A percentile compares a stretch with the other conserved stretches of the same genome.
Conservation (phyloP, 1,284 basidiomycete species). For the Athelia sp. region DNA sequence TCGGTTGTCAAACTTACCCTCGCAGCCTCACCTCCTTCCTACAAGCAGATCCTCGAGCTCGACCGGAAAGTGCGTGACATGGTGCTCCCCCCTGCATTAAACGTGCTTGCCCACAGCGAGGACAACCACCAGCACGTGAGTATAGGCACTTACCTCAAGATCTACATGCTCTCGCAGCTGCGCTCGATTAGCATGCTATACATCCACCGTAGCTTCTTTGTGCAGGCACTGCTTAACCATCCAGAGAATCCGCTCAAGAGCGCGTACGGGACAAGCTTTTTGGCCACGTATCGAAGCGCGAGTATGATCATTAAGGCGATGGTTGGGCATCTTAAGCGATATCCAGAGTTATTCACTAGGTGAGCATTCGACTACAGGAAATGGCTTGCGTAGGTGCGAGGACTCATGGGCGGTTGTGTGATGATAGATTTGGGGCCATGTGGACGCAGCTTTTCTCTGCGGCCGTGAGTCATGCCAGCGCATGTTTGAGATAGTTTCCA, state of each 20-base stretch:
- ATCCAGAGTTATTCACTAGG: neutral
- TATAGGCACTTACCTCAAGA: conserved; percentile 18
- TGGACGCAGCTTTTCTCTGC: conserved; percentile 55
- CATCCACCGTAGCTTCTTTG: conserved; percentile 5
- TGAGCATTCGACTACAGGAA: too few species aligned
- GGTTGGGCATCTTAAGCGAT: neutral
- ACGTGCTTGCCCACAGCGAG: conserved; percentile 22
- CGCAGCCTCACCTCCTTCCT: conserved; percentile 35
- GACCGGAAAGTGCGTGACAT: conserved; percentile 34
- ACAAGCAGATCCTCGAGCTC: conserved; percentile 38
- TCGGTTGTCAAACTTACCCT: conserved; percentile 39
- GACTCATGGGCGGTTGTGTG: neutral
- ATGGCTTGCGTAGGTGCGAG: neutral
- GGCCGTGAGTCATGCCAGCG: conserved; percentile 30
- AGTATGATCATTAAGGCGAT: neutral
- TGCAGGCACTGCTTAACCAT: conserved; percentile 1
- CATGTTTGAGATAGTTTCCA: neutral
- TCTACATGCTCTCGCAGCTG: neutral
- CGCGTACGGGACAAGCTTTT: conserved; percentile 1
- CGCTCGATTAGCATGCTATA: neutral
- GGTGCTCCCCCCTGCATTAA: conserved; percentile 32
- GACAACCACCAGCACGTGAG: conserved; percentile 35
- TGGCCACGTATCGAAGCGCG: conserved; percentile 2
- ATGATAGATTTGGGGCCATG: conserved; percentile 42
- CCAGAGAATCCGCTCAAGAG: conserved; percentile 4